Conservation (phyloP, 495 filamentous ascomycete genomes). For the Penicillium samsonianum region DNA sequence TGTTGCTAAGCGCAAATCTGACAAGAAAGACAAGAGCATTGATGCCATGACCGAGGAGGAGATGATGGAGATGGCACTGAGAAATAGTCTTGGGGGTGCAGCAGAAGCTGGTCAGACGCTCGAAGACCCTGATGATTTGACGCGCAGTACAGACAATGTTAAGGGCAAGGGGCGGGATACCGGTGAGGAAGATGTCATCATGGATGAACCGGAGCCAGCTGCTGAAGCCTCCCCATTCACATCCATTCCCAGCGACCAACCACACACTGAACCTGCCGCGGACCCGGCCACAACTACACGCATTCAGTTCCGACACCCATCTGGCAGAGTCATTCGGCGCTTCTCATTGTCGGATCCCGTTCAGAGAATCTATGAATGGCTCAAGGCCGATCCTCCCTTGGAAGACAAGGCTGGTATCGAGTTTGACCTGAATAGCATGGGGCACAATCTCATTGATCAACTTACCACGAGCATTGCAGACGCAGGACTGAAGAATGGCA, state of each 20-base stretch:
- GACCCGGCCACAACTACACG: constrained; percentile 74
- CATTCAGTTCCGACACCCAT: constrained; percentile 85
- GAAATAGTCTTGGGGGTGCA: constrained; percentile 69
- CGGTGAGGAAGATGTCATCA: constrained; percentile 40
- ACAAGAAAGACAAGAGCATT: constrained; percentile 69
- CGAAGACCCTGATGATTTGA: constrained; percentile 83
- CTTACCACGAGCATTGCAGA: constrained; percentile 73
- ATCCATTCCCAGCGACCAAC: constrained; percentile 65
- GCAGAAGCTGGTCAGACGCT: constrained; percentile 38
- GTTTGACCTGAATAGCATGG: constrained; percentile 84
- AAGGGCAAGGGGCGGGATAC: constrained; percentile 67
- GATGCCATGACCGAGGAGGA: constrained; percentile 94
- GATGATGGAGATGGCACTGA: constrained; percentile 89
- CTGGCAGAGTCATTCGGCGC: constrained; percentile 76
- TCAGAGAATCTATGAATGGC: constrained; percentile 87
- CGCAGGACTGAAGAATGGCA: constrained; percentile 85
- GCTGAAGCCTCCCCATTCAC: constrained; percentile 55
- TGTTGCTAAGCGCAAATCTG: constrained; percentile 76
- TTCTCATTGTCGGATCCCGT: constrained; percentile 83
- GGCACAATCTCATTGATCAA: constrained; percentile 75
- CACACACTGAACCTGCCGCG: constrained; percentile 74
- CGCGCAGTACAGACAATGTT: constrained; percentile 57
- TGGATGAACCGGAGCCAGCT: constrained; percentile 30
- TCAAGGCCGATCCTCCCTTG: constrained; percentile 74
- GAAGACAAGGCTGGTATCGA: constrained; percentile 73